A percentile compares a stretch with the other conserved stretches of the same genome.
These are phyloP conservation scores for Pichia sp. DNA, from an alignment of 1,139 yeast species.

Conservation along the genomic window DNA sequence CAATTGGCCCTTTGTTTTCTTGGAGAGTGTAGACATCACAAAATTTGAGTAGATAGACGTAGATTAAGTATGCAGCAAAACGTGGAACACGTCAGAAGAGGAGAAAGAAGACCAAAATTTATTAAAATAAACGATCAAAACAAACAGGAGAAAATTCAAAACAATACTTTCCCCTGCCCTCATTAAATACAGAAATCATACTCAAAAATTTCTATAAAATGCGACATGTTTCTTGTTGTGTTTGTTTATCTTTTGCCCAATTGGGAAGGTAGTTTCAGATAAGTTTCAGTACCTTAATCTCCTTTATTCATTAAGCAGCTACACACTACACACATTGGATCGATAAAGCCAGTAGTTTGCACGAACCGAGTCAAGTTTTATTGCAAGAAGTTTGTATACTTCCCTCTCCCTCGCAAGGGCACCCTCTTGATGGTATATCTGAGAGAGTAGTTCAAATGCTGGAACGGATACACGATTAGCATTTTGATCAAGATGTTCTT, in stretches of 20 bases:
- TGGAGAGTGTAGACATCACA: slow-evolving; percentile 22
- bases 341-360: slow-evolving; percentile 50
- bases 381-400: slow-evolving; percentile 44
- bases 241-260: slow-evolving; percentile 2
- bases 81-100: not conserved
- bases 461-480: slow-evolving; percentile 41
- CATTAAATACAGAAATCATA: not conserved
- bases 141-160: not conserved
- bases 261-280: not conserved
- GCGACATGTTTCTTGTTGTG: not conserved
- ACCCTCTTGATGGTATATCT: slow-evolving; percentile 35
- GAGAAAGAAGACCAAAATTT: not conserved
- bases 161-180: not conserved
- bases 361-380: slow-evolving; percentile 61
- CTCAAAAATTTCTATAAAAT: not conserved
- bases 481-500: not conserved
- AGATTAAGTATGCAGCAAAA: not conserved
- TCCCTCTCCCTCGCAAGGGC: slow-evolving; percentile 32
- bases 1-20: slow-evolving; percentile 28
- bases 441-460: slow-evolving; percentile 63
- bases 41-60: not conserved
- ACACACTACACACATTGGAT: not conserved
- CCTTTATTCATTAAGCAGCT: not conserved
- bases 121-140: not conserved
- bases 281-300: not conserved